Base-by-base conservation (phyloP, 495 filamentous ascomycete species). In the Podospora pseudoanserina region DNA sequence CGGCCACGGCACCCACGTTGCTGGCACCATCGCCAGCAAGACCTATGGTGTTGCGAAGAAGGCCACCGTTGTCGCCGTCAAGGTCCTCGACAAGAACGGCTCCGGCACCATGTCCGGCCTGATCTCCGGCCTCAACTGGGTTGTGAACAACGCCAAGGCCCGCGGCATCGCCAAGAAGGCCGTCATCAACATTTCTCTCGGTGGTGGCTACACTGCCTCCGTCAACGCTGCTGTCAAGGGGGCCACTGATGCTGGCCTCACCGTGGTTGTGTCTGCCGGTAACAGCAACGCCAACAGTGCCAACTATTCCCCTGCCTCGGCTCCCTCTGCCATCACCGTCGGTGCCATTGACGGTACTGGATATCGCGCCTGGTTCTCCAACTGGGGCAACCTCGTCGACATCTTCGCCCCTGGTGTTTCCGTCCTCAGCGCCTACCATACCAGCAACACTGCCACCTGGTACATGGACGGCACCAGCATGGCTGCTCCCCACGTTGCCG, bases 1-100 rank as follows among this genome's bases (percentile, higher is more conserved):
- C 58, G 85, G 89, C 62, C 89, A 91, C 75, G 89, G 89, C 60
- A 91, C 89, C 5, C 89, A 91, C 75, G 83, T 86, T 54, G 82
- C 86, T 7, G 89, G 87, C 28, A 89, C 86, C 56, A 83, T 90
- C 19, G 88, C 76, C 32, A 84, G 85, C 4, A 76, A 67, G 23
- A 87, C 84, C 9, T 90, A 86, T 70, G 89, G 89, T 71, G 82
- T 91, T 49, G 83, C 88, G 63, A 91, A 91, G 80, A 80, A 83
- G 60, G 83, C 86, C n/a, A 84, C 74, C 63, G 71, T 91, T 57
- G 79, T 90, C 60, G 84, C 87, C 62, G 87, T 91, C 70, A 91
- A 91, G 77, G 88, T 91, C 60, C 84, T 90, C 67, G 79, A 81
- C 67, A 34, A 65, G 20, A 34, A 66, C 72, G 63, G 83, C 53